Evolutionary conservation across 2,329 filamentous ascomycete species (phyloP).

Genomic region (Nemania serpens): DNA sequence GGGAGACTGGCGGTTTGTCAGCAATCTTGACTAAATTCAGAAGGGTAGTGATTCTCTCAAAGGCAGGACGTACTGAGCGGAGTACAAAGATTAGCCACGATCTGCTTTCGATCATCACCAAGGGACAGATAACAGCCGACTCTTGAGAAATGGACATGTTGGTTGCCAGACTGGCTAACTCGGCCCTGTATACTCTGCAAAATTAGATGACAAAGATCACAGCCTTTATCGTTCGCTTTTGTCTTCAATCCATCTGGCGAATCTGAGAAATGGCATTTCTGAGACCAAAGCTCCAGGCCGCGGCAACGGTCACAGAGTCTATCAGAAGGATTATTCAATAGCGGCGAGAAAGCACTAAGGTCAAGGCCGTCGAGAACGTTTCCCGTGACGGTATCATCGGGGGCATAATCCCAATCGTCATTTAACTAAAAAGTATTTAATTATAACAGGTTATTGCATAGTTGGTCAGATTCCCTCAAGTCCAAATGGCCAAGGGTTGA

Average conservation of each 20-base stretch:
- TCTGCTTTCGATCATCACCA: background rate
- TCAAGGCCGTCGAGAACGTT: background rate
- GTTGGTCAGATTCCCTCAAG: too few relatives aligned
- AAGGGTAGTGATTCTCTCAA: background rate
- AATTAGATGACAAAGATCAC: conserved; percentile 2
- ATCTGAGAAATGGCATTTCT: conserved; percentile 5
- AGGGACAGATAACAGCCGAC: background rate
- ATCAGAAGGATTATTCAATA: background rate
- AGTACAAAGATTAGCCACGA: background rate
- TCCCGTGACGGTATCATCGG: background rate
- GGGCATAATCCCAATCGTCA: conserved; percentile 1
- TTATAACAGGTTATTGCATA: too few relatives aligned
- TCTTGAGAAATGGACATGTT: conserved; percentile 5
- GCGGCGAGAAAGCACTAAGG: background rate
- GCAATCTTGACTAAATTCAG: background rate
- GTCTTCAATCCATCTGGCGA: background rate
- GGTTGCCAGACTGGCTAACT: background rate
- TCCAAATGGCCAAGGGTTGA: background rate
- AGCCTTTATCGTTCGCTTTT: background rate
- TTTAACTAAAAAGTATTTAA: background rate
- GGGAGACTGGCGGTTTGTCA: background rate
- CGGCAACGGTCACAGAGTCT: background rate
- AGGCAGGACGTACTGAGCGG: background rate
- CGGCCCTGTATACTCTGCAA: background rate
- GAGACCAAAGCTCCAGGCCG: conserved; percentile 2